Base-by-base conservation (phyloP, 352 stramenopile species). In the Pythium volutum region DNA sequence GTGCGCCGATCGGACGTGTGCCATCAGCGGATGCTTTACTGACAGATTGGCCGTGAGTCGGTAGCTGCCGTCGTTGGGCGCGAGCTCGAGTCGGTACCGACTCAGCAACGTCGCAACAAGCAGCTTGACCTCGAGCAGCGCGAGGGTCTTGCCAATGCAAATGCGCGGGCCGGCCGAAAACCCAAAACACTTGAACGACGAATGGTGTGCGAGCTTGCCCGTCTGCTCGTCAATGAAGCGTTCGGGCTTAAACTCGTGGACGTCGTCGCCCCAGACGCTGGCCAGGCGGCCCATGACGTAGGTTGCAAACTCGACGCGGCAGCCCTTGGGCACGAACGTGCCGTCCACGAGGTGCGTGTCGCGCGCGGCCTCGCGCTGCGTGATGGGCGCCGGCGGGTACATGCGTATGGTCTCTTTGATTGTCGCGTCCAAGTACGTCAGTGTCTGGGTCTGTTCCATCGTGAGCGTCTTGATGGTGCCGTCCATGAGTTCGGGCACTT, bases 231-330 rank as follows among this genome's bases (percentile, higher is more conserved):
- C 73, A 25, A 89, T 67, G 65, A 71, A 89, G 2, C 81, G 75
- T 33, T 89, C 77, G 2, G 82, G 82, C 42, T 72, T 80, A 55
- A 87, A 87, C 59, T 84, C 15, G 51, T 57, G 7, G 48, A 74
- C 76, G 31, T 91, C 77, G 11, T 59, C 23, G 29, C 75, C 78
- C 78, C 82, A 90, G n/a, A 81, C 26, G 4, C 42, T 47, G 39
- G 47, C 41, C 5, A 59, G 54, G 12, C 74, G 58, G 6, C 59
- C 70, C 53, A 84, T 76, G 11, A 53, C 59, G 52, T 74, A 87
- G 7, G 51, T 43, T 3, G 56, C 29, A 18, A 84, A 70, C 5
- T 49, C 54, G 8, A 76, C 54, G 14, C 33, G 46, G 7, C 33
- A 18, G 20, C 74, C 74, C 27, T 69, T 64, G 14, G 36, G 23